Percentiles rank a stretch among this genome's conserved stretches.
Evolutionary conservation across 495 filamentous ascomycete species (phyloP).

Genomic region (Podospora conica): DNA sequence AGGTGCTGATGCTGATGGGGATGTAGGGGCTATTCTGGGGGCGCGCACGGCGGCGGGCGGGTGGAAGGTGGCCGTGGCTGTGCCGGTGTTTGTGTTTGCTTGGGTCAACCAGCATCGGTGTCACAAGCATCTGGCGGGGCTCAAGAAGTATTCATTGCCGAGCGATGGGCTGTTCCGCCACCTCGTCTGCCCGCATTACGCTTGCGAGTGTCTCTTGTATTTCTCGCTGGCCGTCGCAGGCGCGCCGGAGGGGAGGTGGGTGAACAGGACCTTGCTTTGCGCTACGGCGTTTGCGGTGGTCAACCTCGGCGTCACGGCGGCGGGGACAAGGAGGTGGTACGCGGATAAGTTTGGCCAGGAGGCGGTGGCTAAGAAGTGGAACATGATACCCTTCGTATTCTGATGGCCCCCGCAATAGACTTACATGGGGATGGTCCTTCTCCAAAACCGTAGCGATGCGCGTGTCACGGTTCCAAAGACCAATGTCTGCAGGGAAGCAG

Average conservation of each 20-base stretch:
- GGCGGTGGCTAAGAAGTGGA: slow-evolving; percentile 61
- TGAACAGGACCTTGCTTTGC: slow-evolving; percentile 69
- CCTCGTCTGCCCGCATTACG: slow-evolving; percentile 86
- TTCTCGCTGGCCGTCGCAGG: slow-evolving; percentile 66
- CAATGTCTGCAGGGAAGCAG: neutral
- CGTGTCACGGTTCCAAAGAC: neutral
- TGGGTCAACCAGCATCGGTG: slow-evolving; percentile 74
- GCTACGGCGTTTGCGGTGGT: slow-evolving; percentile 65
- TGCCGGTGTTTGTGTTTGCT: slow-evolving; percentile 64
- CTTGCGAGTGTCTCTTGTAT: slow-evolving; percentile 80
- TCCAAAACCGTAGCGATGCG: too few species aligned
- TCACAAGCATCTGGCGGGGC: slow-evolving; percentile 70
- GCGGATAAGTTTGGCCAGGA: slow-evolving; percentile 65
- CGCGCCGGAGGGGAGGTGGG: slow-evolving; percentile 52
- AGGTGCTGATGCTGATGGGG: slow-evolving; percentile 2
- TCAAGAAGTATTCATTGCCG: slow-evolving; percentile 83
- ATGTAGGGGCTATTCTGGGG: slow-evolving; percentile 24
- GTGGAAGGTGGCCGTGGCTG: slow-evolving; percentile 53
- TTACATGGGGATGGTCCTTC: neutral
- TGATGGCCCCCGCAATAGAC: slow-evolving; percentile 29
- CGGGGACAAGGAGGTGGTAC: slow-evolving; percentile 76
- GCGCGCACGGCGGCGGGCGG: slow-evolving; percentile 30
- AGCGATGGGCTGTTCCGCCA: slow-evolving; percentile 55
- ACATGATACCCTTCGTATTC: slow-evolving; percentile 77
- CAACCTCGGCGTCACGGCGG: slow-evolving; percentile 81